These are phyloP conservation scores for Sporothrix brunneoviolacea DNA, from an alignment of 2,329 filamentous ascomycete species.

Conservation along the genomic window DNA sequence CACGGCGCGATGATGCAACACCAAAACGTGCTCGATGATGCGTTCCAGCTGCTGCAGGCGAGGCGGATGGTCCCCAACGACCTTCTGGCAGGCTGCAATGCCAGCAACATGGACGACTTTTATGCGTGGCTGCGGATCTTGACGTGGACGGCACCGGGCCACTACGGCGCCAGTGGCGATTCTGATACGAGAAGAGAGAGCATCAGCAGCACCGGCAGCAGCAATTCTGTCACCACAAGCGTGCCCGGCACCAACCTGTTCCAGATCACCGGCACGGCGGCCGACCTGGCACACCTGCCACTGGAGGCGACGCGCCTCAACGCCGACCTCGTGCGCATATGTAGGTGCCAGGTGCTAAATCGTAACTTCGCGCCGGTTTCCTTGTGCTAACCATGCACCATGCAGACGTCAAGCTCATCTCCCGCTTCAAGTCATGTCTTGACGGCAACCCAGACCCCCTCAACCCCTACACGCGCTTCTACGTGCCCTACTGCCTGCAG, in stretches of 20 bases:
- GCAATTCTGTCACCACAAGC: neutral
- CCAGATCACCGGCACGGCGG: slow-evolving; percentile 11
- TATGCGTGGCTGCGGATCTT: slow-evolving; percentile 15
- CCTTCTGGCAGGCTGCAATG: slow-evolving; percentile 4
- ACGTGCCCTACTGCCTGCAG: slow-evolving; percentile 41
- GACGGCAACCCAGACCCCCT: slow-evolving; percentile 39
- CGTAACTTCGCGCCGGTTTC: too few species aligned
- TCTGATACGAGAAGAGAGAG: neutral
- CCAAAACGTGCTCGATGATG: slow-evolving; percentile 24
- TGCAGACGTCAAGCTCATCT: slow-evolving; percentile 41
- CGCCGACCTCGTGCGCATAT: slow-evolving; percentile 41
- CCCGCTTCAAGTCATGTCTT: slow-evolving; percentile 44
- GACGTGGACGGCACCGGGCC: slow-evolving; percentile 18
- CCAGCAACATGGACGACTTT: slow-evolving; percentile 11
- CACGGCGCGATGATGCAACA: slow-evolving; percentile 18
- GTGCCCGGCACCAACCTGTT: slow-evolving; percentile 17
- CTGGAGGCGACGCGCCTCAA: slow-evolving; percentile 37
- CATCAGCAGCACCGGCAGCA: neutral
- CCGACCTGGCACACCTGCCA: slow-evolving; percentile 35
- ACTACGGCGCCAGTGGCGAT: neutral
- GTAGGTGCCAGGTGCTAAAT: too few species aligned
- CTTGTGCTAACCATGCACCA: too few species aligned
- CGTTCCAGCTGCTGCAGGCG: slow-evolving; percentile 23
- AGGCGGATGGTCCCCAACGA: slow-evolving; percentile 18
- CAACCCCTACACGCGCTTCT: slow-evolving; percentile 41